Percentiles rank a stretch among this genome's conserved stretches.
These are phyloP conservation scores for Artemisia argyi DNA, from an alignment of 129 eudicot genomes.

Conservation along the genomic window DNA sequence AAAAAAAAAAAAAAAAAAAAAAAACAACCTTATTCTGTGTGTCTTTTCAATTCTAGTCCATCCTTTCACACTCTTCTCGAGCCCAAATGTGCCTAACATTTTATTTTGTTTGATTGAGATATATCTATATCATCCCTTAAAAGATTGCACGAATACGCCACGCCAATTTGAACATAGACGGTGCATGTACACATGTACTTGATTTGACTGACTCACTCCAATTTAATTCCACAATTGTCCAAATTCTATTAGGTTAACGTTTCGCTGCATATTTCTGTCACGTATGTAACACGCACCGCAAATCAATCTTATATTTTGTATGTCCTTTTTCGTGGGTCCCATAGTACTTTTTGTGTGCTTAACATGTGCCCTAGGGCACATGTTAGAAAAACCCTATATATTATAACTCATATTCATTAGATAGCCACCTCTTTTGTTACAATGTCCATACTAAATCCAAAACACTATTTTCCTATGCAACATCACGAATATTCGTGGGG, in stretches of 20 bases:
- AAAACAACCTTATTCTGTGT: too few species aligned
- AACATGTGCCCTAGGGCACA: too few species aligned
- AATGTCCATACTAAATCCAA: conserved; percentile 1
- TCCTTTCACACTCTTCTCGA: too few species aligned
- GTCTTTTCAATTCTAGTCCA: too few species aligned
- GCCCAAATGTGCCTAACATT: too few species aligned
- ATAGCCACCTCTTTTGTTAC: background rate
- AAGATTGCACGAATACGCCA: background rate
- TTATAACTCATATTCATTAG: background rate
- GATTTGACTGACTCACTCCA: background rate
- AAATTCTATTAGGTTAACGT: conserved; percentile 4
- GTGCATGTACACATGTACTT: background rate
- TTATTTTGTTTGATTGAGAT: too few species aligned
- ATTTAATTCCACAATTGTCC: conserved; percentile 4
- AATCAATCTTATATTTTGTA: background rate
- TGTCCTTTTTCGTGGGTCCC: too few species aligned
- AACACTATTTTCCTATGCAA: background rate
- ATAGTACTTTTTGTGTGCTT: too few species aligned
- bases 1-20: too few species aligned
- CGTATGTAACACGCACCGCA: background rate
- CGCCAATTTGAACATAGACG: background rate
- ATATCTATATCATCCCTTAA: background rate
- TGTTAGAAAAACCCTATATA: too few species aligned
- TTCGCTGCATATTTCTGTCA: conserved; percentile 13
- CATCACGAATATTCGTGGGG: conserved; percentile 1